Percentiles rank a stretch among this genome's conserved stretches.
Conservation (phyloP, 139 green algal species). For the Astrephomene gubernaculifera region DNA sequence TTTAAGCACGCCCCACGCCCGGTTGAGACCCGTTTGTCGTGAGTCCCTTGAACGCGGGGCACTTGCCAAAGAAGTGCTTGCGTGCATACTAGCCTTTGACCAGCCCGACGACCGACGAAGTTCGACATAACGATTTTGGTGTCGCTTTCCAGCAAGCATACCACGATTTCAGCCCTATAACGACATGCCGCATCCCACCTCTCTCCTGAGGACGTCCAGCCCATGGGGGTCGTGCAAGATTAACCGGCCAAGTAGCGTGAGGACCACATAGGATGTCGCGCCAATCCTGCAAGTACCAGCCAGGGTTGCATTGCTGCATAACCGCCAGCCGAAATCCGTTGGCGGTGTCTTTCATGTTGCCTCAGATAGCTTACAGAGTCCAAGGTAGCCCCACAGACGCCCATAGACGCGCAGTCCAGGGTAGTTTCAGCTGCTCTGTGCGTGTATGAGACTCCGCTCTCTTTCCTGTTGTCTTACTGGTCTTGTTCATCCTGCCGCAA, state of each 20-base stretch:
- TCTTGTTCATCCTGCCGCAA: too few relatives aligned
- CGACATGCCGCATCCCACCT: conserved; percentile 16
- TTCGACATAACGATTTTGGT: neutral
- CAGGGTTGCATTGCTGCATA: neutral
- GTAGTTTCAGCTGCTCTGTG: neutral
- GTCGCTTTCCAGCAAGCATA: neutral
- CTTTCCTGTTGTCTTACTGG: too few relatives aligned
- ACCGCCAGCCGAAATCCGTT: neutral
- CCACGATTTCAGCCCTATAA: neutral
- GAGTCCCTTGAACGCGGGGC: neutral
- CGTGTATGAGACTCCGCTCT: neutral
- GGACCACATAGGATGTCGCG: conserved; percentile 29
- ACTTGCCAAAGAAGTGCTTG: neutral
- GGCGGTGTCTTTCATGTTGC: neutral
- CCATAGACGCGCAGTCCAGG: conserved; percentile 15
- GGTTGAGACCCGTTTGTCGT: neutral
- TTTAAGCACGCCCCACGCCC: neutral
- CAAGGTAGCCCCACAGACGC: conserved; percentile 5
- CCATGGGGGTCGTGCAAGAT: conserved; percentile 45
- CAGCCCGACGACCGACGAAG: neutral
- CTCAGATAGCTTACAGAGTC: neutral
- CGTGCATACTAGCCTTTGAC: neutral
- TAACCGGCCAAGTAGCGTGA: conserved; percentile 20
- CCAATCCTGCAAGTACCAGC: conserved; percentile 12
- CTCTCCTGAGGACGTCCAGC: neutral